Evolutionary conservation across 2,329 filamentous ascomycete species (phyloP), one percentile per base, ranked within the genome.

Genomic region (Paracoccidioides lutzii): DNA sequence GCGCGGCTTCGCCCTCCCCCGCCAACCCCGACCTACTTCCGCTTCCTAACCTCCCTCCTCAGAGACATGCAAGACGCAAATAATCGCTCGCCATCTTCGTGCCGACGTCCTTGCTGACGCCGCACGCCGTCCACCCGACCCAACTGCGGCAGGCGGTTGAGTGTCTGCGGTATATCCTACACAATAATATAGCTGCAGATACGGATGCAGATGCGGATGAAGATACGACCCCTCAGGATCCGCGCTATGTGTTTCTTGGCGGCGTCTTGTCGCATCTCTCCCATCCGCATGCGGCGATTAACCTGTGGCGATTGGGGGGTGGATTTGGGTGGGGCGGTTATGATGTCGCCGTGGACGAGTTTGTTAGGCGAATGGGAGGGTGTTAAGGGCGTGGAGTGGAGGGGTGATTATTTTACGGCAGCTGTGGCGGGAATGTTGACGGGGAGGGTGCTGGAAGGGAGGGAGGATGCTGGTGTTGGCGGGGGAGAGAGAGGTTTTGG

Each of bases 281-380:
- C 0, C 81, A 83, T 59, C 80, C 81, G 0, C 79, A 82, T 57
- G 73, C 78, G 0, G 71, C 76, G 0, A 71, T 81, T 63, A 6
- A 65, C 1, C 22, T 74, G 52, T 61, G 55, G 0, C 71, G 76
- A 5, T 59, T 59, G 0, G 68, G 61, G 74, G 65, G 43, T 64
- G 77, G 54, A 71, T 66, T 52, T 70, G 38, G 65, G 65, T 2
- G 79, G 73, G 0, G 70, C 74, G 0, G 64, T 83, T 32, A 70
- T 80, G 0, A 74, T 81, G 41, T 77, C 74, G 0, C 81, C 81
- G 0, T 84, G 81, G 81, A 65, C 14, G 80, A 81, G 63, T 64
- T 65, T 35, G 67, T 66, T 22, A 22, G 22, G 22, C 1, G 22
- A 22, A 22, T 22, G 22, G 22, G 22, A 22, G 12, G 57, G 60